Conservation (phyloP, 1,139 yeast genomes). For the Blastobotrys aristatus region DNA sequence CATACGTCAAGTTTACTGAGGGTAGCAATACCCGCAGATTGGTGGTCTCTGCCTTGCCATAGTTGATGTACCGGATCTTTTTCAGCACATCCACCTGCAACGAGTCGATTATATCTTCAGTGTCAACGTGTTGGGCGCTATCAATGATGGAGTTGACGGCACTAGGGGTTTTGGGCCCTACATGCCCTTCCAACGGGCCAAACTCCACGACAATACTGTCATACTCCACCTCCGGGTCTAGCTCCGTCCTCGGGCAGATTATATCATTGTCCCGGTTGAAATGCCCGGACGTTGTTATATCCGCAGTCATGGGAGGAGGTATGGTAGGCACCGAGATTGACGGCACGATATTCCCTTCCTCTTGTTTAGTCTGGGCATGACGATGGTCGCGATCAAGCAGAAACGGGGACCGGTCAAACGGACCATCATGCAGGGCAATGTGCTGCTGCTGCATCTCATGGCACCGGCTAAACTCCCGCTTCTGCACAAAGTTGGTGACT, state of each 20-base stretch:
- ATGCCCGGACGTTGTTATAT: slow-evolving; percentile 21
- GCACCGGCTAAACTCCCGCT: slow-evolving; percentile 45
- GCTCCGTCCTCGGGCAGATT: slow-evolving; percentile 38
- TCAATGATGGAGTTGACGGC: slow-evolving; percentile 25
- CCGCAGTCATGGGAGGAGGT: slow-evolving; percentile 52
- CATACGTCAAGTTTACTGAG: slow-evolving; percentile 41
- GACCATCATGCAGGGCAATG: slow-evolving; percentile 67
- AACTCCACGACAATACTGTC: slow-evolving; percentile 53
- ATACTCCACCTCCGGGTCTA: slow-evolving; percentile 46
- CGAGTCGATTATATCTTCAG: slow-evolving; percentile 53
- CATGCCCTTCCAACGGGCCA: slow-evolving; percentile 39
- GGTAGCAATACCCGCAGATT: slow-evolving; percentile 53
- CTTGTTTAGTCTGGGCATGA: slow-evolving; percentile 39
- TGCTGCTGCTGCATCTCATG: slow-evolving; percentile 58
- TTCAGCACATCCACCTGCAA: slow-evolving; percentile 59
- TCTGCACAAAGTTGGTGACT: slow-evolving; percentile 56
- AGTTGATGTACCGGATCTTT: slow-evolving; percentile 34
- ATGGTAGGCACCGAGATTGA: slow-evolving; percentile 62
- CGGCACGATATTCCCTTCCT: slow-evolving; percentile 44
- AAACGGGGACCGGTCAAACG: slow-evolving; percentile 75
- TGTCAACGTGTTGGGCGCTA: slow-evolving; percentile 24
- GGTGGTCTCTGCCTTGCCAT: slow-evolving; percentile 38
- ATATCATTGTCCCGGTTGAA: slow-evolving; percentile 45
- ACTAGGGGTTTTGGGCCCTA: slow-evolving; percentile 32
- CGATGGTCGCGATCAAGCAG: slow-evolving; percentile 50